Percentiles rank a stretch among this genome's conserved stretches.
Evolutionary conservation across 371 early-diverging fungal genomes (phyloP).

Genomic region (Syncephalastrum monosporum): DNA sequence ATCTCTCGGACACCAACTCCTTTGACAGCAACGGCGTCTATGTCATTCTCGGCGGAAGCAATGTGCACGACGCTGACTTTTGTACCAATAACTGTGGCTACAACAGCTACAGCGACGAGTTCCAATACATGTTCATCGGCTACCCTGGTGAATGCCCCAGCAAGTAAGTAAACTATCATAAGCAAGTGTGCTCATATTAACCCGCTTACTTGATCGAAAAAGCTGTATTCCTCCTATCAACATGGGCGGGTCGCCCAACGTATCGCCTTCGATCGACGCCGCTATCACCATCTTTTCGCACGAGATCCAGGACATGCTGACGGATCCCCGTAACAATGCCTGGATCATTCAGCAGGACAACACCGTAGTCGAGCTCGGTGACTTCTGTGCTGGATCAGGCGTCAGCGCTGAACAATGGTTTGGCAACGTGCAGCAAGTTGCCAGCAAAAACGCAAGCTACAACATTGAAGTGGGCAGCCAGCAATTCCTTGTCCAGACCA

Average conservation of each 20-base stretch:
- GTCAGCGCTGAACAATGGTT: conserved; percentile 34
- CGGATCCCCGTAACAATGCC: conserved; percentile 48
- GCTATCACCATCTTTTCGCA: conserved; percentile 53
- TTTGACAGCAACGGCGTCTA: conserved; percentile 50
- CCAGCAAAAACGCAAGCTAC: conserved; percentile 31
- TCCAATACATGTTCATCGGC: conserved; percentile 50
- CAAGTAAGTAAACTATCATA: conserved; percentile 8
- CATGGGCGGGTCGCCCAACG: conserved; percentile 38
- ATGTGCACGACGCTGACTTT: conserved; percentile 43
- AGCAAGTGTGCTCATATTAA: conserved; percentile 1
- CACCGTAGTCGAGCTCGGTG: conserved; percentile 38
- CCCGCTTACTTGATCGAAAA: neutral
- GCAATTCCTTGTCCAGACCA: conserved; percentile 50
- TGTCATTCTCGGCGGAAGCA: conserved; percentile 38
- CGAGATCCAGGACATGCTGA: conserved; percentile 51
- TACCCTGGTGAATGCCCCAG: conserved; percentile 40
- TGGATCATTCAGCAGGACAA: conserved; percentile 34
- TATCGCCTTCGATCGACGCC: conserved; percentile 47
- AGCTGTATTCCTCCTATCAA: conserved; percentile 40
- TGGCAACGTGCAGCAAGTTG: conserved; percentile 19
- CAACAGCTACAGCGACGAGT: conserved; percentile 42
- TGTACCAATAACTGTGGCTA: conserved; percentile 50
- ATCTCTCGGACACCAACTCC: conserved; percentile 38
- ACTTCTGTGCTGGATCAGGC: conserved; percentile 41
- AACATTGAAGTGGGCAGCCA: conserved; percentile 35